These are phyloP conservation scores for Tolypocladium guangdongense DNA, from an alignment of 2,329 filamentous ascomycete genomes.

Conservation along the genomic window DNA sequence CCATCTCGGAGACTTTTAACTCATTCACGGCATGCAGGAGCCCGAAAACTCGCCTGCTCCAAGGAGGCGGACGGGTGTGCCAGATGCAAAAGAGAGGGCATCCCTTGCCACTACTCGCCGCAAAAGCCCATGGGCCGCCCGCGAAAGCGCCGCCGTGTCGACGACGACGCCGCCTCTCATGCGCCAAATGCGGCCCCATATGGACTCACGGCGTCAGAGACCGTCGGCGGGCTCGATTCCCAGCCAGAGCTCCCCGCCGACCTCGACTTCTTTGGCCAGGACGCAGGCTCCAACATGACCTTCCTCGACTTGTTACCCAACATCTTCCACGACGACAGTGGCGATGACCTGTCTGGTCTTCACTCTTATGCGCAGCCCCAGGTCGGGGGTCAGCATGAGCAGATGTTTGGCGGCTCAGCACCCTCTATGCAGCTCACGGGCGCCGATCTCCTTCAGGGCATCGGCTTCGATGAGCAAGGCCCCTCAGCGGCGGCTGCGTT, in stretches of 20 bases:
- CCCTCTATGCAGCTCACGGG: conserved; percentile 12
- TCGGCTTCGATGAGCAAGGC: conserved; percentile 21
- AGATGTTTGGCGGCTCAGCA: neutral
- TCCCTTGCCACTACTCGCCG: conserved; percentile 49
- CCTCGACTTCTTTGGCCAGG: conserved; percentile 23
- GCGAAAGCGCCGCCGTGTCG: conserved; percentile 39
- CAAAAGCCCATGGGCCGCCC: conserved; percentile 59
- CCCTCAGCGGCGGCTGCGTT: conserved; percentile 13
- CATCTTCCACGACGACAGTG: conserved; percentile 10
- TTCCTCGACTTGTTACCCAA: conserved; percentile 26
- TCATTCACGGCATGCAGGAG: conserved; percentile 29
- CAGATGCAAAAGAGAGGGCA: conserved; percentile 45
- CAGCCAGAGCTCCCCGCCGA: conserved; percentile 10
- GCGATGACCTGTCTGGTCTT: conserved; percentile 5
- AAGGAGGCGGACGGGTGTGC: conserved; percentile 50
- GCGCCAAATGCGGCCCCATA: neutral
- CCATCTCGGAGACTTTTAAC: conserved; percentile 17
- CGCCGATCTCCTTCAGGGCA: conserved; percentile 17
- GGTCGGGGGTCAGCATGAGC: conserved; percentile 6
- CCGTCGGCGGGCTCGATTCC: neutral
- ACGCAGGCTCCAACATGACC: conserved; percentile 16
- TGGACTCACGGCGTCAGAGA: neutral
- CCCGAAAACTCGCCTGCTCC: conserved; percentile 53
- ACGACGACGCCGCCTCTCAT: conserved; percentile 8
- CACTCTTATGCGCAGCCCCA: conserved; percentile 4